phyloP scores from a whole-genome alignment of 2,329 filamentous ascomycete genomes.

The Alternaria brassicae region DNA sequence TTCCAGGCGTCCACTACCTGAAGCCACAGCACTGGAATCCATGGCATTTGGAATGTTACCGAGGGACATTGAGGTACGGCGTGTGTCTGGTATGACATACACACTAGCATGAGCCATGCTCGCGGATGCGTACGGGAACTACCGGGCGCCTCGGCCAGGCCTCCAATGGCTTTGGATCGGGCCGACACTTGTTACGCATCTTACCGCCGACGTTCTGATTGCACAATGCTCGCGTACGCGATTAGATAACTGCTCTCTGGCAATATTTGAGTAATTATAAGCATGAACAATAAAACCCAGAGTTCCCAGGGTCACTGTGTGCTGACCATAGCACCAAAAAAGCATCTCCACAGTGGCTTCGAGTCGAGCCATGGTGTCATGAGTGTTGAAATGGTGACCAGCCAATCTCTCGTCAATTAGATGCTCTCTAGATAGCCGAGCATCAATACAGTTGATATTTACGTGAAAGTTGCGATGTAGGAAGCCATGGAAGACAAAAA shows the following conservation, averaged over 20 bases:
- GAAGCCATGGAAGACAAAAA: not conserved
- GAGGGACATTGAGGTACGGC: not conserved
- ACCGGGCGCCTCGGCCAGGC: not conserved
- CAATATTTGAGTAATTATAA: not conserved
- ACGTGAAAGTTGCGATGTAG: not conserved
- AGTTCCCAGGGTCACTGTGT: not conserved
- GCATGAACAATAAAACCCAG: not conserved
- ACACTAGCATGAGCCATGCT: not conserved
- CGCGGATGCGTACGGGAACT: not conserved
- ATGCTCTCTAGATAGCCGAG: not conserved
- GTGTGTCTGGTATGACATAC: not conserved
- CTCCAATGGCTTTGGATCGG: not conserved
- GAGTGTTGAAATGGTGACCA: not conserved
- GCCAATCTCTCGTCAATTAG: not conserved
- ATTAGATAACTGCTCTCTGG: not conserved
- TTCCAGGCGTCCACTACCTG: not conserved
- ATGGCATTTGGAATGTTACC: conserved; percentile 8
- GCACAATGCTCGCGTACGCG: not conserved
- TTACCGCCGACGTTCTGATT: not conserved
- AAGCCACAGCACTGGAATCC: not conserved
- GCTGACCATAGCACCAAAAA: not conserved
- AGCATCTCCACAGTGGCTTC: not conserved
- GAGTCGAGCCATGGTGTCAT: not conserved
- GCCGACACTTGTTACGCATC: not conserved
- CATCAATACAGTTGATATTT: not conserved